These are phyloP conservation scores for Triticum turgidum DNA, from an alignment of 176 grass and related monocot species.

Conservation along the genomic window DNA sequence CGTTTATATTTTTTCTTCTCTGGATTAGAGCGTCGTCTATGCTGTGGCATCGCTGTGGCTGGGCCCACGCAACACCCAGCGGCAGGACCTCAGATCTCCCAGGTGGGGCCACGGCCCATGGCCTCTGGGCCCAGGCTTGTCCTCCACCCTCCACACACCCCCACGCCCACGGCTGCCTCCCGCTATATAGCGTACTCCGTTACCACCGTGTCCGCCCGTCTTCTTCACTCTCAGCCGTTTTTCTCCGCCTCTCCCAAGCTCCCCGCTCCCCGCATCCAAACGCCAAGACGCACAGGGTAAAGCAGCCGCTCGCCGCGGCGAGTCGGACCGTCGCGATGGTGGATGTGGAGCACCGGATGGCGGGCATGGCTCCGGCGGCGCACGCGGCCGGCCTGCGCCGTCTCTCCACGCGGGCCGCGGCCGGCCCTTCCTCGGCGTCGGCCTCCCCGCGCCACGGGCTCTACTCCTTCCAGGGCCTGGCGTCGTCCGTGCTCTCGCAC, in stretches of 20 bases:
- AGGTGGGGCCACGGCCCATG: slow-evolving; percentile 17
- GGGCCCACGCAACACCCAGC: neutral
- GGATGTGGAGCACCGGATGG: slow-evolving; percentile 75
- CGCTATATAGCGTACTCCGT: slow-evolving; percentile 36
- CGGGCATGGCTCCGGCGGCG: slow-evolving; percentile 44
- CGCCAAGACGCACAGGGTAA: neutral
- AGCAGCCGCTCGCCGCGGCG: neutral
- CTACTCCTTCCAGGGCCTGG: slow-evolving; percentile 65
- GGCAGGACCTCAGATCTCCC: slow-evolving; percentile 15
- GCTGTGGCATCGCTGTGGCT: neutral
- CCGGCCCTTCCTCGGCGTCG: slow-evolving; percentile 40
- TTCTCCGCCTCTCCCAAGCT: neutral
- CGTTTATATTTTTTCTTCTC: neutral
- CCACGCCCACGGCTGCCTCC: slow-evolving; percentile 3
- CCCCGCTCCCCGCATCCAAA: neutral
- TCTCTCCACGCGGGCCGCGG: slow-evolving; percentile 74
- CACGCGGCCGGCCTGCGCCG: slow-evolving; percentile 76
- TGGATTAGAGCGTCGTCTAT: neutral
- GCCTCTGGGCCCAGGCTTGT: slow-evolving; percentile 13
- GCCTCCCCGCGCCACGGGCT: slow-evolving; percentile 57
- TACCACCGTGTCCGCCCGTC: neutral
- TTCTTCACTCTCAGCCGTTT: neutral
- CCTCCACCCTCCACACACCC: neutral
- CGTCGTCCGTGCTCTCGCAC: slow-evolving; percentile 49
- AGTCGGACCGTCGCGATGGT: slow-evolving; percentile 41